These are phyloP conservation scores for Didymella segeticola DNA, from an alignment of 2,329 filamentous ascomycete genomes.

Conservation along the genomic window DNA sequence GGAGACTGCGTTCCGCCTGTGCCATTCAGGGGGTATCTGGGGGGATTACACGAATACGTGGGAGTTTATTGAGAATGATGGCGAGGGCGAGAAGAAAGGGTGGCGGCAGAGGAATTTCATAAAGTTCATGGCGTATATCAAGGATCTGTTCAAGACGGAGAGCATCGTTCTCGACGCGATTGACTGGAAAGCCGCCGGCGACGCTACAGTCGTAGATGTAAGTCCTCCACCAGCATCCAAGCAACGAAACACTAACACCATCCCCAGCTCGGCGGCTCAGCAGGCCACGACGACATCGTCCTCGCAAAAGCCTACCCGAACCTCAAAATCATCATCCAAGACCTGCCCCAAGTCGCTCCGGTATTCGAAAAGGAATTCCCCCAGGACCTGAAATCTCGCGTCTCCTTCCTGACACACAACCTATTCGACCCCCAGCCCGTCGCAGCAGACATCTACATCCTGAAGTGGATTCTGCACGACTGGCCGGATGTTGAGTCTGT, in stretches of 20 bases:
- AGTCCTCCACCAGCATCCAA: constrained; percentile 12
- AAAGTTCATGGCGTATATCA: constrained; percentile 44
- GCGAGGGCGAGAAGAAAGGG: constrained; percentile 38
- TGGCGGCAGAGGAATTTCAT: constrained; percentile 41
- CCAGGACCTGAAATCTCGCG: constrained; percentile 30
- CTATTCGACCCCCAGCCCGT: constrained; percentile 65
- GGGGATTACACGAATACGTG: constrained; percentile 33
- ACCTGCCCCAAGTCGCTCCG: constrained; percentile 36
- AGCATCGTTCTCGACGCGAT: constrained; percentile 31
- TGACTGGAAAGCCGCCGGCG: constrained; percentile 36
- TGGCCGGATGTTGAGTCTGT: constrained; percentile 60
- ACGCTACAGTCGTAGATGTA: constrained; percentile 38
- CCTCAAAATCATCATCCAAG: constrained; percentile 41
- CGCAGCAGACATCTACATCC: constrained; percentile 61
- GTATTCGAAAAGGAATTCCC: constrained; percentile 36
- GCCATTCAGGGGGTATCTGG: constrained; percentile 35
- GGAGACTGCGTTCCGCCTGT: constrained; percentile 39
- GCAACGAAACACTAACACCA: constrained; percentile 1
- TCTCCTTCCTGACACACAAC: constrained; percentile 58
- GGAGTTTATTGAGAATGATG: constrained; percentile 44
- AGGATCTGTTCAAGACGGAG: constrained; percentile 41
- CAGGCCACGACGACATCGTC: constrained; percentile 39
- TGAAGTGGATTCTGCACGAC: constrained; percentile 68
- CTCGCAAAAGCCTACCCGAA: constrained; percentile 36
- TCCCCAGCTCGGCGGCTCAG: constrained; percentile 38